Evolutionary conservation across 2,329 filamentous ascomycete species (phyloP).

Genomic region (Fusarium algeriense): DNA sequence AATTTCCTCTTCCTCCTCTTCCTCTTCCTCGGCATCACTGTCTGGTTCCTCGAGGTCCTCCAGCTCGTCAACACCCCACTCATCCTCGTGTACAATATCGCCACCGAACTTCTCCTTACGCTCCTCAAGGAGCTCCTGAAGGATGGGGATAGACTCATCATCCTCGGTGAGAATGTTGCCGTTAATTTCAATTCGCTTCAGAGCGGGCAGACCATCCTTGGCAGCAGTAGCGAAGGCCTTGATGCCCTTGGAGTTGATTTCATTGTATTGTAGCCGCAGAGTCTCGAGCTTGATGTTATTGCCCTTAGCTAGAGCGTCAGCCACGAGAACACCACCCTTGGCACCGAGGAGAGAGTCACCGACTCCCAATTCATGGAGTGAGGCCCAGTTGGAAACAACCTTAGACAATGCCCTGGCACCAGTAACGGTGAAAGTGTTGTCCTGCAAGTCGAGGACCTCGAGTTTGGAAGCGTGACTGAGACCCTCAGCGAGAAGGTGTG

Average conservation of each 20-base stretch:
- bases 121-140: slow-evolving; percentile 79
- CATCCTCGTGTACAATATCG: slow-evolving; percentile 77
- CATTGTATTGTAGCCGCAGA: slow-evolving; percentile 91
- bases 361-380: slow-evolving; percentile 85
- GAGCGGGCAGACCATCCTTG: slow-evolving; percentile 74
- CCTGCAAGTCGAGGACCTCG: slow-evolving; percentile 88
- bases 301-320: slow-evolving; percentile 77
- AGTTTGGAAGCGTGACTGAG: slow-evolving; percentile 77
- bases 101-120: slow-evolving; percentile 81
- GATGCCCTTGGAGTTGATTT: slow-evolving; percentile 83
- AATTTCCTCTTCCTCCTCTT: slow-evolving; percentile 74
- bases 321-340: slow-evolving; percentile 81
- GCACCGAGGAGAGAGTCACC: slow-evolving; percentile 87
- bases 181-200: slow-evolving; percentile 92
- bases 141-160: slow-evolving; percentile 75
- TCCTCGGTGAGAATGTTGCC: slow-evolving; percentile 96
- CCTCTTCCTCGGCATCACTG: slow-evolving; percentile 75
- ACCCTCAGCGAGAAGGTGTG: slow-evolving; percentile 81
- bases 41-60: slow-evolving; percentile 86
- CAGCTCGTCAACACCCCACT: slow-evolving; percentile 87
- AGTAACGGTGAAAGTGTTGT: slow-evolving; percentile 92
- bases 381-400: slow-evolving; percentile 79
- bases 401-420: slow-evolving; percentile 83
- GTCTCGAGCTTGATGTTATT: slow-evolving; percentile 84
- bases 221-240: slow-evolving; percentile 78